Evolutionary conservation across 306 rosid species (phyloP), one percentile per base, ranked within the genome.

Genomic region (Fragaria ananassa): DNA sequence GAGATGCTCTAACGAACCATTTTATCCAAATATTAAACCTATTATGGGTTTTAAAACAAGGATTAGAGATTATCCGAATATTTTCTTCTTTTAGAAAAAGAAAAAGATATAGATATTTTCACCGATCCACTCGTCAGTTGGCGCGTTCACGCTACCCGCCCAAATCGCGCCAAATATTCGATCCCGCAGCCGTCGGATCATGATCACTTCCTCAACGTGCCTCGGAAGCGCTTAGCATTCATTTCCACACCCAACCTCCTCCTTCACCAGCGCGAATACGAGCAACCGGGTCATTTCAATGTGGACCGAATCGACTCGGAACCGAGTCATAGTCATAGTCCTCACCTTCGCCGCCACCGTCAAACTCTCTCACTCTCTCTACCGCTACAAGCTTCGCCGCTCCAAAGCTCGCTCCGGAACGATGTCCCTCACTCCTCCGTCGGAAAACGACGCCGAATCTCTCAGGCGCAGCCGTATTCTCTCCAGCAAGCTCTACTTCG

Each of bases 401-500:
- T 58, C 83, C 19, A 72, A 25, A 50, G 29, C 46, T 44, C 45
- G 64, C 74, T 29, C 70, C 57, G 53, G 49, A 74, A 44, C 71
- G 44, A 93, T 91, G 97, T 85, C 96, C 4, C 84, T 90, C 25
- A 74, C 91, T 70, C 39, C 86, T 37, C 65, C 90, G n/a, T 70
- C 81, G 27, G 63, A 46, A 10, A 79, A 78, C 81, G 88, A 83
- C 51, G 60, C 27, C 31, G 88, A 76, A 64, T 54, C 79, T 11
- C 58, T 57, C 42, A 76, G 84, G 17, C 91, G 89, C 80, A 75
- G 64, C 78, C 97, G 91, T 42, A 89, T 94, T 76, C 89, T 90
- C 87, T 90, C 90, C 7, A 91, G 88, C 93, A 89, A 85, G 82
- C 97, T 94, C 66, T 90, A 87, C 91, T 83, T 85, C 76, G 93